These are phyloP conservation scores for Diaporthe vexans DNA, from an alignment of 2,329 filamentous ascomycete genomes.

Conservation along the genomic window DNA sequence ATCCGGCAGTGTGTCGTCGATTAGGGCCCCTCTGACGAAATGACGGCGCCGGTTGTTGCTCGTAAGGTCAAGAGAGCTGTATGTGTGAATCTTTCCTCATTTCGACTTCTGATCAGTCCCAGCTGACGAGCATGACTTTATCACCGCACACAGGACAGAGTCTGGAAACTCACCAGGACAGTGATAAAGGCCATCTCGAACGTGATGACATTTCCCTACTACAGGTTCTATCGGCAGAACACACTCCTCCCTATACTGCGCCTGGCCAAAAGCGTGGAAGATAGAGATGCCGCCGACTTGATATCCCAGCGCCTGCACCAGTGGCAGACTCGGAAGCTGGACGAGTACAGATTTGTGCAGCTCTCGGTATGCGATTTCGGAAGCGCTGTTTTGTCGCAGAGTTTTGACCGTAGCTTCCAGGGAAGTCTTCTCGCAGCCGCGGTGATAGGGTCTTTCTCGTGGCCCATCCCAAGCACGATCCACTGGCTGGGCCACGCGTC, in stretches of 20 bases:
- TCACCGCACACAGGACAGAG: not conserved
- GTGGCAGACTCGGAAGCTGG: slow-evolving; percentile 18
- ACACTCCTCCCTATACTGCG: slow-evolving; percentile 1
- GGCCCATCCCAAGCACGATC: slow-evolving; percentile 43
- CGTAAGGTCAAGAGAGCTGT: not conserved
- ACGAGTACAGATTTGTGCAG: slow-evolving; percentile 17
- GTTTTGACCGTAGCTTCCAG: slow-evolving; percentile 31
- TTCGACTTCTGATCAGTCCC: not conserved
- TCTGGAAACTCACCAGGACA: not conserved
- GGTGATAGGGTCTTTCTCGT: slow-evolving; percentile 49
- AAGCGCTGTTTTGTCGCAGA: not conserved
- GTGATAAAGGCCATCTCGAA: not conserved
- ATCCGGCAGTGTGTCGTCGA: not conserved
- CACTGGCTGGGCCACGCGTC: slow-evolving; percentile 46
- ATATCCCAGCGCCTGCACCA: slow-evolving; percentile 5
- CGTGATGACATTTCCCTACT: not conserved
- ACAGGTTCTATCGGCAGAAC: slow-evolving; percentile 22
- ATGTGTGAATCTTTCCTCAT: not conserved
- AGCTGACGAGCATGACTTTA: not conserved
- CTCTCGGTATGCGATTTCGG: not conserved
- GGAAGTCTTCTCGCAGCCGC: slow-evolving; percentile 47
- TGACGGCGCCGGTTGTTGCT: not conserved
- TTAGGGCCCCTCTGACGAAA: not conserved
- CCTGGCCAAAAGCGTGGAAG: not conserved
- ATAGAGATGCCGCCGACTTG: not conserved